phyloP scores from a whole-genome alignment of 495 filamentous ascomycete species.

The Astrothelium subdiscretum region DNA sequence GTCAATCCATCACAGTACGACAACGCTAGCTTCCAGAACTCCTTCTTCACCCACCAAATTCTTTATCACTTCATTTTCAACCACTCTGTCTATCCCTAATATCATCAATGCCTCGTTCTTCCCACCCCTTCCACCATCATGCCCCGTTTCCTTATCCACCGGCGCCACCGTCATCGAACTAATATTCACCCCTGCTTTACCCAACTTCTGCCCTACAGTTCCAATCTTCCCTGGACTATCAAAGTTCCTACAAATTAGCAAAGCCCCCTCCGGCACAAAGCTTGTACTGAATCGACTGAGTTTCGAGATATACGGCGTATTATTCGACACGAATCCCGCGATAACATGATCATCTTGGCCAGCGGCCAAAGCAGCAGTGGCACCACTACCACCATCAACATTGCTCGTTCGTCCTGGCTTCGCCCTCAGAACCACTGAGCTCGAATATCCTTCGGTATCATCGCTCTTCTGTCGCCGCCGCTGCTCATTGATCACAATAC shows the following conservation, averaged over 20 bases:
- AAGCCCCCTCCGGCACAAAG: conserved; percentile 51
- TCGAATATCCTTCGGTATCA: conserved; percentile 41
- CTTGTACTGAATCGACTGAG: conserved; percentile 51
- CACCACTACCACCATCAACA: background rate
- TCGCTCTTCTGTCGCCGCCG: conserved; percentile 37
- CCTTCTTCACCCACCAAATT: conserved; percentile 45
- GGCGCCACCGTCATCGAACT: conserved; percentile 58
- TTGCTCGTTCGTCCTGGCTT: conserved; percentile 10
- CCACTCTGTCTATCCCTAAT: conserved; percentile 47
- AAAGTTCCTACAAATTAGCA: conserved; percentile 59
- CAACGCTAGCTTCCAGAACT: conserved; percentile 50
- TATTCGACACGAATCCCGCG: conserved; percentile 50
- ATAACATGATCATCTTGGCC: conserved; percentile 42
- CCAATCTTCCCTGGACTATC: conserved; percentile 65
- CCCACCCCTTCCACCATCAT: conserved; percentile 17
- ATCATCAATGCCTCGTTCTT: conserved; percentile 62
- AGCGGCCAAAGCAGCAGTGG: too few relatives aligned
- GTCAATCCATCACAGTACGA: conserved; percentile 27
- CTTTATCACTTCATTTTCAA: conserved; percentile 42
- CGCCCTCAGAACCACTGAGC: conserved; percentile 47
- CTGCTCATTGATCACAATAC: conserved; percentile 56
- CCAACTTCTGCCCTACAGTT: conserved; percentile 51
- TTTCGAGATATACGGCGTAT: conserved; percentile 49
- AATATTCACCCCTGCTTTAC: conserved; percentile 55
- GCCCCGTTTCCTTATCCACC: conserved; percentile 21